Conservation (phyloP, 2,329 filamentous ascomycete species). For the Tolypocladium amazonense region DNA sequence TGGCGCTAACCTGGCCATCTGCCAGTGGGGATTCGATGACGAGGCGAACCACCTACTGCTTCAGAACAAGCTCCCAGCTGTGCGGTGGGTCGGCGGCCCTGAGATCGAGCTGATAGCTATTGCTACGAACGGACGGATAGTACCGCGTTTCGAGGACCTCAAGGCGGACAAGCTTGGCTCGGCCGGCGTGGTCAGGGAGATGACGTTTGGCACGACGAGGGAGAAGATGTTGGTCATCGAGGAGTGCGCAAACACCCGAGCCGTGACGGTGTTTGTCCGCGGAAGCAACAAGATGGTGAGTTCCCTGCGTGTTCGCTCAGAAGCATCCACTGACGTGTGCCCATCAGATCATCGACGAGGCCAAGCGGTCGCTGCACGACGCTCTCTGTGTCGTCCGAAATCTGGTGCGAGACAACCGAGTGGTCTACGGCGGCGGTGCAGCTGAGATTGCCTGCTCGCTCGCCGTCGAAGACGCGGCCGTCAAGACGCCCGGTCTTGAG, state of each 20-base stretch:
- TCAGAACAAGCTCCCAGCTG: conserved; percentile 90
- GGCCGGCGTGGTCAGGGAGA: conserved; percentile 83
- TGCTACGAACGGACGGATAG: conserved; percentile 94
- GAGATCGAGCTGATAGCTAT: conserved; percentile 99
- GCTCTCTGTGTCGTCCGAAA: conserved; percentile 96
- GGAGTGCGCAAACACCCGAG: conserved; percentile 94
- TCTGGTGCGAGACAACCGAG: conserved; percentile 87
- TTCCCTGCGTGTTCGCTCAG: conserved; percentile 4
- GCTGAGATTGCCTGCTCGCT: conserved; percentile 96
- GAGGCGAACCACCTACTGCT: conserved; percentile 96
- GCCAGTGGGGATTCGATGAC: conserved; percentile 99
- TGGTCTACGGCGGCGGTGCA: conserved; percentile 94
- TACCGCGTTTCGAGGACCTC: conserved; percentile 92
- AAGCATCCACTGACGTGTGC: neutral
- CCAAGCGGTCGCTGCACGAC: conserved; percentile 93
- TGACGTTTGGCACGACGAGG: conserved; percentile 92
- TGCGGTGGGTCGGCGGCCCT: conserved; percentile 94
- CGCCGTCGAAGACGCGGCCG: conserved; percentile 88
- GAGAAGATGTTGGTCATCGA: conserved; percentile 99
- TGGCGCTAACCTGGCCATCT: conserved; percentile 93
- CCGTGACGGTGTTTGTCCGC: conserved; percentile 91
- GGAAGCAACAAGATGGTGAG: conserved; percentile 98
- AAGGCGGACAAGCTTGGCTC: conserved; percentile 81
- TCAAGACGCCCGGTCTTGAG: conserved; percentile 92
- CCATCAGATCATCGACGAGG: conserved; percentile 88